These are phyloP conservation scores for Saksenaea oblongispora DNA, from an alignment of 371 early-diverging fungal genomes.

Conservation along the genomic window DNA sequence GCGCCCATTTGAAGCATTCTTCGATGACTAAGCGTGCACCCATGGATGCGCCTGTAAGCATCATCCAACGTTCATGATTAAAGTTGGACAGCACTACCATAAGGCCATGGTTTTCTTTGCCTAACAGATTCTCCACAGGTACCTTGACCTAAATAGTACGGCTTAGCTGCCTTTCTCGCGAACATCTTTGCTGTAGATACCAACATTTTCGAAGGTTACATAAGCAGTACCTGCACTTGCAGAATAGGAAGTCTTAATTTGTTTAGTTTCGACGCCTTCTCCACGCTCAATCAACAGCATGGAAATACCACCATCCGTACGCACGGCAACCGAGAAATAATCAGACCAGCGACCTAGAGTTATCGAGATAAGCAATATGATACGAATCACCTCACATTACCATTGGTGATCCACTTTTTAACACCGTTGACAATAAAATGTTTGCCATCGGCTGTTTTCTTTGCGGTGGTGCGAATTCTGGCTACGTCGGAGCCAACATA, in stretches of 20 bases:
- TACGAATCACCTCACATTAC: constrained; percentile 39
- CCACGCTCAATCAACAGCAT: constrained; percentile 64
- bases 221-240: constrained; percentile 72
- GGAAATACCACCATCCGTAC: constrained; percentile 76
- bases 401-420: constrained; percentile 89
- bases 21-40: constrained; percentile 81
- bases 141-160: constrained; percentile 54
- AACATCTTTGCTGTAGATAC: background rate
- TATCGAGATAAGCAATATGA: constrained; percentile 5
- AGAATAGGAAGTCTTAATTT: constrained; percentile 69
- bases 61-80: constrained; percentile 81
- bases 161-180: background rate
- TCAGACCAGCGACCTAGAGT: constrained; percentile 39
- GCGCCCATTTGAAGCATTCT: constrained; percentile 84
- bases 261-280: constrained; percentile 67
- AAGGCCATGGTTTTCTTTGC: constrained; percentile 88
- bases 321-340: constrained; percentile 73
- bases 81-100: constrained; percentile 72
- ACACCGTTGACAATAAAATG: constrained; percentile 73
- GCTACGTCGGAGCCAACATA: constrained; percentile 81
- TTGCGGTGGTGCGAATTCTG: constrained; percentile 72
- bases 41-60: constrained; percentile 77
- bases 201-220: constrained; percentile 74
- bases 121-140: constrained; percentile 81
- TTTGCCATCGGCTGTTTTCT: constrained; percentile 69